A percentile compares a stretch with the other conserved stretches of the same genome.
Conservation (phyloP, 176 grass and related monocot species). For the Oryza longistaminata region DNA sequence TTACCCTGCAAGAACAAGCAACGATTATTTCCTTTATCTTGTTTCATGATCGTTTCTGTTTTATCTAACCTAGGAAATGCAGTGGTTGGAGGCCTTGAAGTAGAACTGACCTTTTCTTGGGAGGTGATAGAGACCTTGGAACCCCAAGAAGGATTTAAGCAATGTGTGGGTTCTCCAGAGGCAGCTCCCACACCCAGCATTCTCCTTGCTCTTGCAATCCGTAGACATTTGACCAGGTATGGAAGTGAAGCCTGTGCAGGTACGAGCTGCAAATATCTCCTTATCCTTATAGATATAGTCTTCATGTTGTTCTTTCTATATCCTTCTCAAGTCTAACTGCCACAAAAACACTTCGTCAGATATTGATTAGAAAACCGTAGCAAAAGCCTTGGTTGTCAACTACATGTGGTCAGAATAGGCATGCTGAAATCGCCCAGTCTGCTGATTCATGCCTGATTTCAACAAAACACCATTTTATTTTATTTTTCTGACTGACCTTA, state of each 20-base stretch:
- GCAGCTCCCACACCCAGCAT: conserved; percentile 28
- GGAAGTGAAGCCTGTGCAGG: conserved; percentile 24
- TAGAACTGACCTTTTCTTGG: conserved; percentile 59
- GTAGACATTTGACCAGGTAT: conserved; percentile 26
- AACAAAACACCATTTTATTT: neutral
- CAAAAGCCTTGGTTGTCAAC: conserved; percentile 28
- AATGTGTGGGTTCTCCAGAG: conserved; percentile 46
- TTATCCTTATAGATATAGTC: conserved; percentile 1
- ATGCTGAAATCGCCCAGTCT: conserved; percentile 22
- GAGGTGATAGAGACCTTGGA: conserved; percentile 52
- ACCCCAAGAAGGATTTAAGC: conserved; percentile 47
- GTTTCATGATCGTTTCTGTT: conserved; percentile 33
- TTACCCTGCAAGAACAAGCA: conserved; percentile 45
- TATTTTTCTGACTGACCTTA: conserved; percentile 1
- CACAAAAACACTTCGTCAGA: conserved; percentile 36
- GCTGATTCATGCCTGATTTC: conserved; percentile 18
- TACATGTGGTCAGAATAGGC: conserved; percentile 9
- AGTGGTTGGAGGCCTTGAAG: conserved; percentile 51
- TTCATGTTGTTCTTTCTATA: neutral
- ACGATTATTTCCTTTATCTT: conserved; percentile 38
- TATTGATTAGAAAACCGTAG: conserved; percentile 28
- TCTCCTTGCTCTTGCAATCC: conserved; percentile 30
- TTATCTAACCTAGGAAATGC: conserved; percentile 41
- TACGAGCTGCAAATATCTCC: conserved; percentile 25
- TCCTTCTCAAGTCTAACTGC: conserved; percentile 28